Conservation (phyloP, 2,329 filamentous ascomycete genomes). For the Penicillium janthinellum region DNA sequence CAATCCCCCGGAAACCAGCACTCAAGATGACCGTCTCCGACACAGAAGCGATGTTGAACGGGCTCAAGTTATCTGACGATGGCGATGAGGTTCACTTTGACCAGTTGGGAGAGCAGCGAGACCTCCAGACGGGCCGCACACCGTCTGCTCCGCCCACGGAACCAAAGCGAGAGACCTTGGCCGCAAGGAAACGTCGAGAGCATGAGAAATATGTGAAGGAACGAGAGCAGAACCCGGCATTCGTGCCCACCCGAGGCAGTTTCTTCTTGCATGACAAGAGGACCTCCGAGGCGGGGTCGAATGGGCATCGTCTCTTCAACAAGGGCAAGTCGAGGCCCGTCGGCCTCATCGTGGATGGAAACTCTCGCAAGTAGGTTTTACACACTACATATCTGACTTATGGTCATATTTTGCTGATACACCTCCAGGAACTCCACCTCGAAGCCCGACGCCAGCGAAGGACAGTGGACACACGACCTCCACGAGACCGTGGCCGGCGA, state of each 20-base stretch:
- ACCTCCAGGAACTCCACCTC: constrained; percentile 40
- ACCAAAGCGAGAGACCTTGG: constrained; percentile 57
- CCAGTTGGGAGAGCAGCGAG: constrained; percentile 38
- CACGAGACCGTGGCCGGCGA: constrained; percentile 66
- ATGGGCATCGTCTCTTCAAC: constrained; percentile 67
- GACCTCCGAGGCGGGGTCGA: constrained; percentile 72
- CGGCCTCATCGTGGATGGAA: constrained; percentile 50
- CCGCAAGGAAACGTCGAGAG: constrained; percentile 75
- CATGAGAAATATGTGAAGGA: constrained; percentile 90
- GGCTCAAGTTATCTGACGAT: constrained; percentile 52
- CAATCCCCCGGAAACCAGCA: constrained; percentile 34
- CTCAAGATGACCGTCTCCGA: constrained; percentile 51
- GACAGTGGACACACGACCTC: constrained; percentile 91
- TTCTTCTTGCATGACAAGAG: constrained; percentile 98
- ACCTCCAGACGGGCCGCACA: constrained; percentile 36
- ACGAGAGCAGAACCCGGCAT: constrained; percentile 84
- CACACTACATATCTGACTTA: not conserved
- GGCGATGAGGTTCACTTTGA: constrained; percentile 55
- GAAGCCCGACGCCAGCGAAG: constrained; percentile 61
- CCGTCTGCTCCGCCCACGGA: constrained; percentile 44
- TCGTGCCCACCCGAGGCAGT: constrained; percentile 88
- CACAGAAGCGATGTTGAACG: constrained; percentile 64
- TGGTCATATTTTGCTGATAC: constrained; percentile 28
- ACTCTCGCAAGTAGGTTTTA: constrained; percentile 44
- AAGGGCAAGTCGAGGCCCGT: constrained; percentile 59